A percentile compares a stretch with the other conserved stretches of the same genome.
These are phyloP conservation scores for Posidonia australis DNA, from an alignment of 106 monocot species.

Conservation along the genomic window DNA sequence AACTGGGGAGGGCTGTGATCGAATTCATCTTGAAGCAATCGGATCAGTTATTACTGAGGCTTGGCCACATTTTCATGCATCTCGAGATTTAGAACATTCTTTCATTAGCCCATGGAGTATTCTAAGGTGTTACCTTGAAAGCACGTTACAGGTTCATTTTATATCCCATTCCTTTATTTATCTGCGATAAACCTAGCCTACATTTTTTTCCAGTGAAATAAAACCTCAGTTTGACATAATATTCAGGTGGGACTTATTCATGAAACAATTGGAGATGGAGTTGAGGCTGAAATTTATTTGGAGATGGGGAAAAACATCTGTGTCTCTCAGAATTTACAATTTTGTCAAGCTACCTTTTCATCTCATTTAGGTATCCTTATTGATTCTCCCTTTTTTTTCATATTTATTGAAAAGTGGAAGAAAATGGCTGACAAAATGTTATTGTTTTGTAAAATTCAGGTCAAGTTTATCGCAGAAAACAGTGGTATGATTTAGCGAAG, in stretches of 20 bases:
- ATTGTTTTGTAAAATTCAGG: conserved; percentile 24
- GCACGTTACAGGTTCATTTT: conserved; percentile 59
- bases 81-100: conserved; percentile 13
- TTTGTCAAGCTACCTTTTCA: conserved; percentile 41
- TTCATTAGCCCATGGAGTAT: conserved; percentile 64
- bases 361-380: conserved; percentile 46
- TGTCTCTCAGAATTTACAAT: conserved; percentile 26
- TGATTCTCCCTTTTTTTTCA: neutral
- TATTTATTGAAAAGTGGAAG: neutral
- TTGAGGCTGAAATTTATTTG: conserved; percentile 57
- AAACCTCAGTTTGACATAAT: neutral
- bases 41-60: conserved; percentile 35
- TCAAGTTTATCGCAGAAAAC: conserved; percentile 59
- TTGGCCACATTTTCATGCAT: conserved; percentile 32
- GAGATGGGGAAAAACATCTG: conserved; percentile 58
- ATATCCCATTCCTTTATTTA: neutral
- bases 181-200: neutral
- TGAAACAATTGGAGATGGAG: conserved; percentile 59
- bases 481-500: conserved; percentile 52
- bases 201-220: neutral
- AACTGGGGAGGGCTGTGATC: conserved; percentile 5
- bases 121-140: conserved; percentile 71
- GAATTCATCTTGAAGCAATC: conserved; percentile 29
- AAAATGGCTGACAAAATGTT: neutral
- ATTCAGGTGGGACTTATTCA: conserved; percentile 49